Base-by-base conservation (phyloP, 2,329 filamentous ascomycete genomes). In the Ascochyta koolunga region DNA sequence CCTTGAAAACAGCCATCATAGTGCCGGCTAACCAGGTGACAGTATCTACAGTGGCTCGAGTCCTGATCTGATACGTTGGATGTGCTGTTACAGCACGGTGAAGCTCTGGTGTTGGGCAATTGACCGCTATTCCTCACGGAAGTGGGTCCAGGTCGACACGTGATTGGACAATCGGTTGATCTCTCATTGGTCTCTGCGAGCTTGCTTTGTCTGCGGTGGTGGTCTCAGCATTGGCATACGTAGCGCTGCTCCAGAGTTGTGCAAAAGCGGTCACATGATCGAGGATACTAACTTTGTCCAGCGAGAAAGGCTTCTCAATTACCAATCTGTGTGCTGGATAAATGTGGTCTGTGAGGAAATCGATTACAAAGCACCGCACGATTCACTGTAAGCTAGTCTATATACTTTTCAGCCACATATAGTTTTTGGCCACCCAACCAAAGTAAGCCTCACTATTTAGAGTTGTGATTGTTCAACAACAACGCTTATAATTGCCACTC, bases 61-160 rank as follows among this genome's bases (percentile, higher is more conserved):
- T 49, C 45, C 40, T 19, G 38, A 54, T 46, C 22, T 29, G 51
- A 29, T 46, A 45, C 8, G 18, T 45, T 45, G 41, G 22, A 36
- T 50, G 31, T 54, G 42, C 9, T 40, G 51, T 31, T 32, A 32
- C 41, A 46, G 51, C 45, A 36, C 45, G 41, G 40, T 46, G 46
- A 50, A 41, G 51, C 45, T 42, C 37, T 49, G 51, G 45, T 44
- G 51, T 41, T 44, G 45, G 45, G 51, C 51, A 41, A 50, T 54
- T 54, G 51, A 54, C 51, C 51, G 51, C 51, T 54, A 31, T 45
- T 50, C 46, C 36, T 16, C 38, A 9, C 22, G 36, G 31, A n/a
- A 50, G 45, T 54, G 51, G 51, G 41, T 50, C 51, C 16, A 36
- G 36, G 35, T 29, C 45, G n/a, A 40, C 24, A 21, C 16, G 19